These are phyloP conservation scores for Lindgomyces ingoldianus DNA, from an alignment of 495 filamentous ascomycete species.

Conservation along the genomic window DNA sequence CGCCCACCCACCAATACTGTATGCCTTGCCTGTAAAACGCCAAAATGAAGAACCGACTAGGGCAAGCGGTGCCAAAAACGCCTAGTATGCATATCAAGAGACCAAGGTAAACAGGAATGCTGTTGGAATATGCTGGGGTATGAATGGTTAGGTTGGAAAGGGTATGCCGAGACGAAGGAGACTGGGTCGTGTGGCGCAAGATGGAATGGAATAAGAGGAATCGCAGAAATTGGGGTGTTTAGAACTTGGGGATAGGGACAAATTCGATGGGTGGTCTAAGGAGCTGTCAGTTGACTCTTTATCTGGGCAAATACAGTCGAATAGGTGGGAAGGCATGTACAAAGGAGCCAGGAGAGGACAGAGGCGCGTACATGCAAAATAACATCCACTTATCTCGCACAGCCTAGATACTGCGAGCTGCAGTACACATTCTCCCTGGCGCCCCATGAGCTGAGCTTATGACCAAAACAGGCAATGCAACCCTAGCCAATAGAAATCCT, in stretches of 20 bases:
- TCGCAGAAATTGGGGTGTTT: background rate
- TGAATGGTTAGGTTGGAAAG: background rate
- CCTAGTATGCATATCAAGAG: no score
- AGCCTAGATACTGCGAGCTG: slow-evolving; percentile 22
- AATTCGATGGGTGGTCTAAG: slow-evolving; percentile 21
- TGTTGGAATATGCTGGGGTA: no score
- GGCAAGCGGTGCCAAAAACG: no score
- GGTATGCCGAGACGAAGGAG: background rate
- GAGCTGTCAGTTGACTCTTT: background rate
- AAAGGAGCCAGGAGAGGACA: background rate
- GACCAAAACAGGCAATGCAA: slow-evolving; percentile 6
- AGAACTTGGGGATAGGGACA: slow-evolving; percentile 9
- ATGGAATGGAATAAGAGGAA: background rate
- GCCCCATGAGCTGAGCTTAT: background rate
- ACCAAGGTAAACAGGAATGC: no score
- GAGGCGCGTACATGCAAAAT: background rate
- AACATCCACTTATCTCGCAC: slow-evolving; percentile 2
- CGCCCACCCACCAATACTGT: no score
- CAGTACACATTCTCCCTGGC: slow-evolving; percentile 29
- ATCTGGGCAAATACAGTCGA: background rate
- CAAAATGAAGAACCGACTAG: no score
- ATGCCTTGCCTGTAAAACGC: no score
- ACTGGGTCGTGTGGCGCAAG: background rate
- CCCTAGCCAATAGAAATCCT: background rate
- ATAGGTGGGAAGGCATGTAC: background rate